Conservation (phyloP, 2,329 filamentous ascomycete species). For the Sporothrix brasiliensis region DNA sequence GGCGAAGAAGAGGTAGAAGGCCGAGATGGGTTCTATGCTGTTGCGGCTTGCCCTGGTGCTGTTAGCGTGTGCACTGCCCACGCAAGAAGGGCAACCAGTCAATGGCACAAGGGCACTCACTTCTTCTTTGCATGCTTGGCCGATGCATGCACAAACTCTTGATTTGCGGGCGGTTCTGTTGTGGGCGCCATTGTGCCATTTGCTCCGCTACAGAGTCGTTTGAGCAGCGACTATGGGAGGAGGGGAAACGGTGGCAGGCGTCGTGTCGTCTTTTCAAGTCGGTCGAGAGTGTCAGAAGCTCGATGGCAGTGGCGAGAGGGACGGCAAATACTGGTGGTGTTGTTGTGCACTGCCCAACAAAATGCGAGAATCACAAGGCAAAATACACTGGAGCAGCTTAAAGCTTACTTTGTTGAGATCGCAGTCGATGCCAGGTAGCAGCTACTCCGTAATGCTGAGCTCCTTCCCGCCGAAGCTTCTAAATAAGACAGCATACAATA, state of each 20-base stretch:
- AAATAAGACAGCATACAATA: conserved; percentile 17
- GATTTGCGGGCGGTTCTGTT: conserved; percentile 36
- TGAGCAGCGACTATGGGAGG: background rate
- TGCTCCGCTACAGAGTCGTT: conserved; percentile 5
- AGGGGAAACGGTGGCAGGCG: background rate
- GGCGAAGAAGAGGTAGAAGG: conserved; percentile 77
- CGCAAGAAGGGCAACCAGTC: background rate
- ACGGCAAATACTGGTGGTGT: background rate
- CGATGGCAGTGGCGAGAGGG: background rate
- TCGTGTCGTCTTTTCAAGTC: background rate
- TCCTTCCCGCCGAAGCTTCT: conserved; percentile 15
- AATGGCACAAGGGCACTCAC: conserved; percentile 40
- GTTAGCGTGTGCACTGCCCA: background rate
- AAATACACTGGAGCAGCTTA: background rate
- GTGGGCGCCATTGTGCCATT: conserved; percentile 47
- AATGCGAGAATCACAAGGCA: conserved; percentile 17
- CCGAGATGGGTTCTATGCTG: conserved; percentile 69
- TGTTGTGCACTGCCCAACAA: conserved; percentile 21
- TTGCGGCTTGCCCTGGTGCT: conserved; percentile 52
- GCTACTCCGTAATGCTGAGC: background rate
- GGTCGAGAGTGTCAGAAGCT: background rate
- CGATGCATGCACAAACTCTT: conserved; percentile 53
- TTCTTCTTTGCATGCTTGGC: conserved; percentile 58
- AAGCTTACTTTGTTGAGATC: conserved; percentile 26
- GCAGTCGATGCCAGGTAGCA: background rate